Evolutionary conservation across 2,329 filamentous ascomycete species (phyloP).

Genomic region (Sarocladium strictum): DNA sequence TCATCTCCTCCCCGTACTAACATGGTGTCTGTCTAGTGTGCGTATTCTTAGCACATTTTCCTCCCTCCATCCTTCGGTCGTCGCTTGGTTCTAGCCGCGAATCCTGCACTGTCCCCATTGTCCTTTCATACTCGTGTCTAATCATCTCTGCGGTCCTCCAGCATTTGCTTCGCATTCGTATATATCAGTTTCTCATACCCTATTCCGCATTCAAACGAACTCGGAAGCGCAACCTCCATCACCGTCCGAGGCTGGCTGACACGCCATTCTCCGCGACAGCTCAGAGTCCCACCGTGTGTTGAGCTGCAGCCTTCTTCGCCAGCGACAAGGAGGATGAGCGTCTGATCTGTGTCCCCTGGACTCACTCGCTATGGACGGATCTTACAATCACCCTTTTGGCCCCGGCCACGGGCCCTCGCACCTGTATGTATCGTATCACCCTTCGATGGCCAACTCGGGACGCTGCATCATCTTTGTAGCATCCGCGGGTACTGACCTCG

Average conservation of each 20-base stretch:
- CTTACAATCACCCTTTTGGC: slow-evolving; percentile 6
- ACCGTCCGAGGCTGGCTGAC: too few species aligned
- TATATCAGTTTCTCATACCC: background rate
- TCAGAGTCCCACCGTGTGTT: background rate
- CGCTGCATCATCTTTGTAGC: background rate
- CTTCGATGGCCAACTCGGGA: background rate
- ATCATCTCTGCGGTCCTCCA: background rate
- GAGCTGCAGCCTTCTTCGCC: background rate
- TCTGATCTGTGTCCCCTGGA: slow-evolving; percentile 6
- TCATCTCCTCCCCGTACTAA: slow-evolving; percentile 4
- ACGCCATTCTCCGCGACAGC: too few species aligned
- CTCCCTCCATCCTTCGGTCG: background rate
- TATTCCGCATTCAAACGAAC: background rate
- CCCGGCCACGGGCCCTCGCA: slow-evolving; percentile 7
- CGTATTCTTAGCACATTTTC: slow-evolving; percentile 8
- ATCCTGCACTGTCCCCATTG: background rate
- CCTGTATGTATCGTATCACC: background rate
- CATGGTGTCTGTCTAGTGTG: background rate
- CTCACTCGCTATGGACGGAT: slow-evolving; percentile 7
- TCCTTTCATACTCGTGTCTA: background rate
- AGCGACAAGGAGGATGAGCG: background rate
- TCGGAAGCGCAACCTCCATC: background rate
- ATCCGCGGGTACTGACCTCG: background rate
- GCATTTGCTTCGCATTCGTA: background rate
- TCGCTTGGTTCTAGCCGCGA: background rate